These are phyloP conservation scores for Hyphopichia wangnamkhiaoensis DNA, from an alignment of 1,139 yeast genomes.

Conservation along the genomic window DNA sequence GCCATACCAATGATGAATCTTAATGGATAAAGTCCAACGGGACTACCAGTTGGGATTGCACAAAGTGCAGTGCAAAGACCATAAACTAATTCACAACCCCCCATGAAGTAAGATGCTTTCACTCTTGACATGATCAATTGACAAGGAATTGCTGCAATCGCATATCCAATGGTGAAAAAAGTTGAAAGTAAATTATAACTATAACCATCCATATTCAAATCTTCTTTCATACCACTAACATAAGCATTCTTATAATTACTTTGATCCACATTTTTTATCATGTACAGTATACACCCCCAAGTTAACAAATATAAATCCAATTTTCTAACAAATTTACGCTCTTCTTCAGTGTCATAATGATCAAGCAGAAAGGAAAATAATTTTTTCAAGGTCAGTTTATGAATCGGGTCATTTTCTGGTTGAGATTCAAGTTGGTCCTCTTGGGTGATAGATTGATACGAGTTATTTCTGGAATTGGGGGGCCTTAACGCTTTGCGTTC, in stretches of 20 bases:
- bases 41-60: constrained; percentile 11
- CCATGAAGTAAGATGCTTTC: constrained; percentile 49
- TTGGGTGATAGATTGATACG: not conserved
- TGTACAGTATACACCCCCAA: constrained; percentile 10
- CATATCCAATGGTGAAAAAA: constrained; percentile 53
- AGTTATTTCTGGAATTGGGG: not conserved
- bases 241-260: constrained; percentile 45
- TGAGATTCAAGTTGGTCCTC: too few species aligned
- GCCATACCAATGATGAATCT: constrained; percentile 18
- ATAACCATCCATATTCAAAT: constrained; percentile 42
- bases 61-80: constrained; percentile 46
- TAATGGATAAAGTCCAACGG: constrained; percentile 14
- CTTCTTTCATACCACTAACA: constrained; percentile 56
- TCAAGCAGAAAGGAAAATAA: not conserved
- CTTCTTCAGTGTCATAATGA: constrained; percentile 2
- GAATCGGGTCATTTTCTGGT: not conserved
- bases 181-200: constrained; percentile 48
- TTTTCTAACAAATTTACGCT: constrained; percentile 4
- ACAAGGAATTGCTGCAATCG: constrained; percentile 52
- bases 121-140: constrained; percentile 47
- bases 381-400: not conserved
- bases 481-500: not conserved
- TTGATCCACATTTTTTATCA: constrained; percentile 30
- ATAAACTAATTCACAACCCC: constrained; percentile 52
- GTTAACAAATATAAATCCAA: constrained; percentile 4